Evolutionary conservation across 805 yeast genomes (phyloP).

Genomic region (Metschnikowia dekortorum): DNA sequence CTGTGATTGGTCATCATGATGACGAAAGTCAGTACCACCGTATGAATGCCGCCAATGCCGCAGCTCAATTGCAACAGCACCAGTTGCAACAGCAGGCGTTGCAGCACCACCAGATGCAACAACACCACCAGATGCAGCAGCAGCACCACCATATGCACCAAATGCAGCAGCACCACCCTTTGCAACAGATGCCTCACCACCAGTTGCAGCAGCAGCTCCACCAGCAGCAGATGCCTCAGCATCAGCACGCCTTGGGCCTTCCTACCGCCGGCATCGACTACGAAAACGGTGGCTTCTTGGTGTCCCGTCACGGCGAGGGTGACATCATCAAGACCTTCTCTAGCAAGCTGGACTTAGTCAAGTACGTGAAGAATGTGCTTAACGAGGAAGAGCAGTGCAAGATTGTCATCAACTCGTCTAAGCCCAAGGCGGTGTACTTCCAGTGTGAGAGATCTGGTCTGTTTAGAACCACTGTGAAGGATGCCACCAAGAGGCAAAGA

Average conservation of each 20-base stretch:
- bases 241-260: conserved; percentile 18
- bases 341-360: conserved; percentile 21
- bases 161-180: conserved; percentile 16
- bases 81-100: conserved; percentile 17
- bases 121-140: conserved; percentile 15
- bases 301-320: conserved; percentile 19
- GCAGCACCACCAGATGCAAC: conserved; percentile 17
- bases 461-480: conserved; percentile 45
- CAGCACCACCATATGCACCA: conserved; percentile 15
- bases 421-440: conserved; percentile 46
- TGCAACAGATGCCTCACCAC: conserved; percentile 18
- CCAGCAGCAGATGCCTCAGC: conserved; percentile 19
- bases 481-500: conserved; percentile 41
- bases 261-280: conserved; percentile 18
- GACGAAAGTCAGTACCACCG: conserved; percentile 18
- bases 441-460: conserved; percentile 44
- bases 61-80: conserved; percentile 17
- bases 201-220: conserved; percentile 19
- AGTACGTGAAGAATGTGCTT: conserved; percentile 35
- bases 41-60: conserved; percentile 16
- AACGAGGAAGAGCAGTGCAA: conserved; percentile 35
- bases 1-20: conserved; percentile 19
- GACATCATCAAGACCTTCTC: conserved; percentile 21
- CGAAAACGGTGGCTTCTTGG: conserved; percentile 18
- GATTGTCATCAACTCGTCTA: conserved; percentile 44